Conservation (phyloP, 352 stramenopile species). For the Globisporangium echinulatum region DNA sequence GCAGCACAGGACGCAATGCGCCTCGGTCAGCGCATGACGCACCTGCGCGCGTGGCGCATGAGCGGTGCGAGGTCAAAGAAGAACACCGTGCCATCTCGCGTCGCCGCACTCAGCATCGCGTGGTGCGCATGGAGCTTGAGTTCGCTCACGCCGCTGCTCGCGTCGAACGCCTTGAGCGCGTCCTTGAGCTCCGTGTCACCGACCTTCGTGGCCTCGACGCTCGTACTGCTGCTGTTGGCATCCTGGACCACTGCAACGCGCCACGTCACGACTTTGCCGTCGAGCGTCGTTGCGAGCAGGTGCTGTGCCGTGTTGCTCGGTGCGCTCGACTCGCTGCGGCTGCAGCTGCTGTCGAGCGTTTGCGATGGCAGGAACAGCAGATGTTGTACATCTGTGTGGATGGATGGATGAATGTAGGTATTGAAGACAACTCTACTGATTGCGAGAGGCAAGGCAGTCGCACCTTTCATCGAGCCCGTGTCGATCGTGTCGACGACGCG, state of each 20-base stretch:
- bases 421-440: too few species aligned
- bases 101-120: constrained; percentile 41
- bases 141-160: constrained; percentile 47
- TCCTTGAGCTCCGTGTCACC: constrained; percentile 59
- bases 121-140: constrained; percentile 61
- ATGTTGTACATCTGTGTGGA: constrained; percentile 50
- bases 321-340: constrained; percentile 19
- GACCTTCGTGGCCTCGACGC: constrained; percentile 43
- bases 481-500: constrained; percentile 62
- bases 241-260: constrained; percentile 23
- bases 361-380: constrained; percentile 48
- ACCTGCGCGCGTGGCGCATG: constrained; percentile 47
- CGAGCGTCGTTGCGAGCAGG: constrained; percentile 46
- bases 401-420: background rate
- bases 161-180: constrained; percentile 48
- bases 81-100: constrained; percentile 61
- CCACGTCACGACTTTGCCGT: constrained; percentile 59
- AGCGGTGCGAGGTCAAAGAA: constrained; percentile 59
- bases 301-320: constrained; percentile 13
- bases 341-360: constrained; percentile 27
- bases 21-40: constrained; percentile 1
- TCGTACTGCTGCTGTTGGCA: constrained; percentile 6
- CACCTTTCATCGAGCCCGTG: constrained; percentile 44
- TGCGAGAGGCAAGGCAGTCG: background rate
- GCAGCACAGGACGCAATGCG: too few species aligned